Evolutionary conservation across 805 yeast species (phyloP).

Genomic region (Saturnispora mendoncae): DNA sequence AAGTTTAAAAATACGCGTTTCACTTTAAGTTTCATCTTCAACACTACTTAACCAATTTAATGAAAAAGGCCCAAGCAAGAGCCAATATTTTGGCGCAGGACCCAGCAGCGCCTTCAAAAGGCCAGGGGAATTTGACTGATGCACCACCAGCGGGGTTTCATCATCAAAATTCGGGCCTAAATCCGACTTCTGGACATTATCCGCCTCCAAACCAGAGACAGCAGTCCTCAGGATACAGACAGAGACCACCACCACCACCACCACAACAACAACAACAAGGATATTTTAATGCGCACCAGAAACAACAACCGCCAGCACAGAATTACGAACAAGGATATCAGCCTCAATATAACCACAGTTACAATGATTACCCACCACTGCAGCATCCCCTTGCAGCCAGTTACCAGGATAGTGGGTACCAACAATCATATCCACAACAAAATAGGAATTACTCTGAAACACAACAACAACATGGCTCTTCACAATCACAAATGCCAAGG

Average conservation of each 20-base stretch:
- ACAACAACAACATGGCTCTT: not conserved
- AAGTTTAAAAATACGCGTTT: conserved; percentile 2
- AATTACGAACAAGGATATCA: not conserved
- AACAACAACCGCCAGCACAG: not conserved
- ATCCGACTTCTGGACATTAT: not conserved
- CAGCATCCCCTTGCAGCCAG: not conserved
- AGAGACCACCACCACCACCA: not conserved
- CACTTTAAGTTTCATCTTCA: not conserved
- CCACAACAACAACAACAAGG: not conserved
- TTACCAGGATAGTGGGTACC: not conserved
- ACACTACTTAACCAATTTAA: not conserved
- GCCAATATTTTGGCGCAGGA: conserved; percentile 20
- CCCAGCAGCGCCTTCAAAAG: conserved; percentile 4
- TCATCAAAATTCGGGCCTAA: not conserved
- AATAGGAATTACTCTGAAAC: no score
- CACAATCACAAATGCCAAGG: not conserved
- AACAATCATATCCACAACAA: not conserved
- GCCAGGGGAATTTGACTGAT: not conserved
- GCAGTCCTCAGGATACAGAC: not conserved
- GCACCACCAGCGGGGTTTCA: not conserved
- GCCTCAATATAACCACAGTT: not conserved
- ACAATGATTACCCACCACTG: not conserved
- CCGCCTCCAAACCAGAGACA: not conserved
- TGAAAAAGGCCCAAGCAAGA: conserved; percentile 21
- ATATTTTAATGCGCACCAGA: not conserved